phyloP scores from a whole-genome alignment of 495 filamentous ascomycete species.

The Penicillium antarcticum region DNA sequence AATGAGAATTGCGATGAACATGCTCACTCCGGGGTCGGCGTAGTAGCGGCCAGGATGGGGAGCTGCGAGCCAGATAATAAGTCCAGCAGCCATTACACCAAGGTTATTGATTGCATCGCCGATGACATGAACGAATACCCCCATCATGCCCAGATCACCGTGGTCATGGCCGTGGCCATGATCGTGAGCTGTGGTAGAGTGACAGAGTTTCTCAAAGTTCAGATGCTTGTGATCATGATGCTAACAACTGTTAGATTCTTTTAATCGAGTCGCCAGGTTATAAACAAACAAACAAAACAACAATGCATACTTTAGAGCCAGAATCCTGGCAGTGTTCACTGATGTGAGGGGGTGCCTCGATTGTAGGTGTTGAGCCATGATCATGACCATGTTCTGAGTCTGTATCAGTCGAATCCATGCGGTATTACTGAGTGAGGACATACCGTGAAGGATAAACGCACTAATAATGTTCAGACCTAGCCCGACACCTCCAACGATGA shows the following conservation, averaged over 20 bases:
- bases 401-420: slow-evolving; percentile 8
- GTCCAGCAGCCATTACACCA: slow-evolving; percentile 44
- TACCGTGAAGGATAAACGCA: slow-evolving; percentile 73
- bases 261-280: not conserved
- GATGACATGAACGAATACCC: slow-evolving; percentile 47
- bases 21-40: slow-evolving; percentile 45
- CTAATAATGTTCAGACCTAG: slow-evolving; percentile 74
- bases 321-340: slow-evolving; percentile 12
- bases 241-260: slow-evolving; percentile 4
- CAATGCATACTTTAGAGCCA: slow-evolving; percentile 15
- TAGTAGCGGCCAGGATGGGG: slow-evolving; percentile 40
- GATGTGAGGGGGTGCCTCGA: slow-evolving; percentile 9
- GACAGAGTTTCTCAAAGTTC: slow-evolving; percentile 2
- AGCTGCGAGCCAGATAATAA: slow-evolving; percentile 42
- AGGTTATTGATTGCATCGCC: slow-evolving; percentile 50
- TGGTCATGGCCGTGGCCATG: slow-evolving; percentile 48
- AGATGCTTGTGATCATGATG: slow-evolving; percentile 25
- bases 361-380: slow-evolving; percentile 2
- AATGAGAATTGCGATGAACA: slow-evolving; percentile 46
- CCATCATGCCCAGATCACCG: slow-evolving; percentile 42
- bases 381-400: slow-evolving; percentile 22
- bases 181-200: slow-evolving; percentile 24
- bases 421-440: not conserved
- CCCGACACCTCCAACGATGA: slow-evolving; percentile 75
- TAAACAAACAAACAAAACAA: too few relatives aligned